Base-by-base conservation (phyloP, 164 flowering plant species). In the Malania oleifera region DNA sequence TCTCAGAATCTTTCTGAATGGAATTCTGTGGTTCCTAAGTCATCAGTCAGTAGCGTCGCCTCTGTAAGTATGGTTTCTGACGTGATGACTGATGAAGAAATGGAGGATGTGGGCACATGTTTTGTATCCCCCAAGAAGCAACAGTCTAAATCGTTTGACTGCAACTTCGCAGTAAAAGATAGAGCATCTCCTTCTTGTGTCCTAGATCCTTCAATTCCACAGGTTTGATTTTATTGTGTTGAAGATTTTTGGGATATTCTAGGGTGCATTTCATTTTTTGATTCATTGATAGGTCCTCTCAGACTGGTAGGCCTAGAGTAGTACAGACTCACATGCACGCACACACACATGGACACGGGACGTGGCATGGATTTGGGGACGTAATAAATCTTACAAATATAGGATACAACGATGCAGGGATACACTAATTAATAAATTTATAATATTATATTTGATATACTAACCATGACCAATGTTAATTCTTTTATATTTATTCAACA, bases 171-270 rank as follows among this genome's bases (percentile, higher is more conserved):
- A 15, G 11, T 10, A 29, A 50, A 59, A 27, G 52, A 25, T 9
- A 57, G 28, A 20, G 20, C 47, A 29, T 63, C 53, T 69, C 27
- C 52, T 13, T 8, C 47, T 40, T 18, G 29, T 39, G 50, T 20
- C 29, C 24, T 17, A 3, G 44, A 51, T 27, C 1, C 61, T 44
- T 61, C 52, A 10, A 27, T 19, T 49, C 59, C 23, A 54, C 62
- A 65, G 73, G 76, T 73, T 39, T 34, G 60, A 14, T 57, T 34
- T 35, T 48, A 59, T 23, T 59, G 17, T 25, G 2, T 5, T 19
- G 23, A 5, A 27, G 5, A 18, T 27, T 17, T 40, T 31, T 23
- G n/a, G n/a, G n/a, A n/a, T n/a, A n/a, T n/a, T n/a, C n/a, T n/a
- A n/a, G n/a, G n/a, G n/a, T n/a, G n/a, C n/a, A n/a, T n/a, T n/a